These are phyloP conservation scores for Ashbya aceris DNA, from an alignment of 1,139 yeast species.

Conservation along the genomic window DNA sequence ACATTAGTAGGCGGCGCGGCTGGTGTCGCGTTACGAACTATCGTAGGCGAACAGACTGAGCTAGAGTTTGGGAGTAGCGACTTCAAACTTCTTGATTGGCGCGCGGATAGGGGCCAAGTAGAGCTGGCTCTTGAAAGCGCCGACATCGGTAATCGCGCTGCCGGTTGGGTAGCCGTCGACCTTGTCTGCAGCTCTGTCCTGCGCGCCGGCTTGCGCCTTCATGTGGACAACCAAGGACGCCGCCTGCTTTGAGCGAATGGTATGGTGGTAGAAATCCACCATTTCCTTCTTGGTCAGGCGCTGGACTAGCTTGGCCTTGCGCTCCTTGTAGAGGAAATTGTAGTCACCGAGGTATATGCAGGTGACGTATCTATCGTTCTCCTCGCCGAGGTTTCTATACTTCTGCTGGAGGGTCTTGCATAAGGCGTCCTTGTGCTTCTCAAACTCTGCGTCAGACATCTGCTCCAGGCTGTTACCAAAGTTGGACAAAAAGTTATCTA, in stretches of 20 bases:
- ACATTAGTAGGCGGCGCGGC: neutral
- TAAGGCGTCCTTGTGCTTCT: conserved; percentile 60
- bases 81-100: conserved; percentile 28
- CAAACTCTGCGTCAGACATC: conserved; percentile 55
- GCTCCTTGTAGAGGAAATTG: conserved; percentile 53
- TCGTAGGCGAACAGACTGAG: neutral
- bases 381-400: conserved; percentile 70
- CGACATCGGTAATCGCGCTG: conserved; percentile 30
- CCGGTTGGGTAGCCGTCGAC: conserved; percentile 31
- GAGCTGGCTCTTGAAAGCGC: conserved; percentile 36
- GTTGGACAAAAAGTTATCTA: conserved; percentile 49
- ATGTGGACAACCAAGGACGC: conserved; percentile 57
- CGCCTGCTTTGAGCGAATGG: conserved; percentile 36
- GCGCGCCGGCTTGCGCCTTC: conserved; percentile 35
- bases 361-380: conserved; percentile 55
- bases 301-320: conserved; percentile 49
- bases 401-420: conserved; percentile 58
- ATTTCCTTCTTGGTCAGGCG: conserved; percentile 50
- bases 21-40: neutral
- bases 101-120: conserved; percentile 38
- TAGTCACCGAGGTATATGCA: conserved; percentile 67
- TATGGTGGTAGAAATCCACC: conserved; percentile 42
- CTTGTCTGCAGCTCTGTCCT: neutral
- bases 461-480: conserved; percentile 31
- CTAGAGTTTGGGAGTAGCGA: conserved; percentile 13